Conservation (phyloP, 768 basidiomycete genomes). For the Tricholoma bakamatsutake region DNA sequence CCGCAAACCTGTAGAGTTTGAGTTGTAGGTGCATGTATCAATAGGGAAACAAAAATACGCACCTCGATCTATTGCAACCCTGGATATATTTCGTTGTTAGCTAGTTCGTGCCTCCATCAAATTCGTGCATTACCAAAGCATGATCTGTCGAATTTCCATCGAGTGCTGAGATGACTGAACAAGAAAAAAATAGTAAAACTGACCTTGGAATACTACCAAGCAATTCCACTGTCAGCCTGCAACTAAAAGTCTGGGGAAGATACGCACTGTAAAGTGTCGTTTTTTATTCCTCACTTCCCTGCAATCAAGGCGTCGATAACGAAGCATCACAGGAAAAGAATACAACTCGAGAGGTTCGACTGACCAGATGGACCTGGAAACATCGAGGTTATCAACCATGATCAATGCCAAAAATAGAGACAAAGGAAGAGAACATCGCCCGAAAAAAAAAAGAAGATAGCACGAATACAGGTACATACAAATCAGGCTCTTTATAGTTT, state of each 20-base stretch:
- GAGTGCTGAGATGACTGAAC: constrained; percentile 17
- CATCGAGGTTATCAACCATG: background rate
- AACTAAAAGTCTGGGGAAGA: background rate
- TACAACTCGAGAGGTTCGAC: constrained; percentile 18
- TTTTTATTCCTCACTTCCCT: constrained; percentile 90
- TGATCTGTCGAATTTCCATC: constrained; percentile 42
- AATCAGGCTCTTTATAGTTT: constrained; percentile 67
- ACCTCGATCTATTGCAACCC: constrained; percentile 96
- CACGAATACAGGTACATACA: constrained; percentile 42
- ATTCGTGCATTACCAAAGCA: constrained; percentile 64
- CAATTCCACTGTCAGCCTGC: background rate
- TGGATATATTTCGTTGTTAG: constrained; percentile 19
- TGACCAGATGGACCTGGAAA: constrained; percentile 75
- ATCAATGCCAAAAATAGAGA: background rate
- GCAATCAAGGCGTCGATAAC: constrained; percentile 9
- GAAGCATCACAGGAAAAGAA: constrained; percentile 6
- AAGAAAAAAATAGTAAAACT: constrained; percentile 23
- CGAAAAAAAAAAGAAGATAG: background rate
- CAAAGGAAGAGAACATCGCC: background rate
- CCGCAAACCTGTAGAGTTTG: constrained; percentile 53
- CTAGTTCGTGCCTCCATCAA: background rate
- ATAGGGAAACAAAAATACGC: background rate
- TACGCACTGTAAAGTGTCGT: constrained; percentile 75
- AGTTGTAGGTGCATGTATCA: background rate
- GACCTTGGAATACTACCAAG: constrained; percentile 71